Base-by-base conservation (phyloP, 2,329 filamentous ascomycete species). In the Fusarium azukiicola region DNA sequence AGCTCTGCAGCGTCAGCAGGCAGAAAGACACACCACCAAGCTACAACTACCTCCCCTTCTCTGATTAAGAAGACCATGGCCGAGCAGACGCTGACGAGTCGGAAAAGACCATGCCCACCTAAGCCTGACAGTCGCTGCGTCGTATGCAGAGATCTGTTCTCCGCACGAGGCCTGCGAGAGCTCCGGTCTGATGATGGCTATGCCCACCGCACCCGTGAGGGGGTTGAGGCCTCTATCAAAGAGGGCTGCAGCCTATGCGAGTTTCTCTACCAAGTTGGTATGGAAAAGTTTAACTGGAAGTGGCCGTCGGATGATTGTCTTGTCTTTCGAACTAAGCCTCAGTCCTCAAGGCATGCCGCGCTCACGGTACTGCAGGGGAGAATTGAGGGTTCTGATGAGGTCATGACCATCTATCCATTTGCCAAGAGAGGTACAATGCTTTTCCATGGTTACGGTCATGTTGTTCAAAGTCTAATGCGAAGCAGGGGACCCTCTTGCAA, bases 371-470 rank as follows among this genome's bases (percentile, higher is more conserved):
- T 66, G 6, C 27, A 17, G 13, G 63, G 63, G 19, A 38, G 21
- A 32, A 6, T 66, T 17, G 4, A 23, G 13, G 7, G 63, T 5
- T 42, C 44, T 5, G 12, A 38, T 1, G 44, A 47, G 11, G 13
- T 47, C 21, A 19, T 66, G 19, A 66, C 42, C 19, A 23, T 66
- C 13, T 66, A 47, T 17, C 63, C 44, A 16, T 66, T 66, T 6
- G 13, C 13, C 19, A 17, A 49, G 10, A 5, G 1, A 17, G 63
- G 63, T 23, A 19, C 11, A 19, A 5, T 9, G 6, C 21, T 14
- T 36, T 12, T 17, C 7, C 3, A n/a, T 7, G 19, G 46, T 19
- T 16, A 1, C 3, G 5, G 8, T 8, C 3, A 9, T 47, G 7
- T 9, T 2, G 5, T 6, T 12, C 21, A 8, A 46, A 16, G 13